Evolutionary conservation across 2,329 filamentous ascomycete genomes (phyloP).

Genomic region (Penicillium sumatraense): DNA sequence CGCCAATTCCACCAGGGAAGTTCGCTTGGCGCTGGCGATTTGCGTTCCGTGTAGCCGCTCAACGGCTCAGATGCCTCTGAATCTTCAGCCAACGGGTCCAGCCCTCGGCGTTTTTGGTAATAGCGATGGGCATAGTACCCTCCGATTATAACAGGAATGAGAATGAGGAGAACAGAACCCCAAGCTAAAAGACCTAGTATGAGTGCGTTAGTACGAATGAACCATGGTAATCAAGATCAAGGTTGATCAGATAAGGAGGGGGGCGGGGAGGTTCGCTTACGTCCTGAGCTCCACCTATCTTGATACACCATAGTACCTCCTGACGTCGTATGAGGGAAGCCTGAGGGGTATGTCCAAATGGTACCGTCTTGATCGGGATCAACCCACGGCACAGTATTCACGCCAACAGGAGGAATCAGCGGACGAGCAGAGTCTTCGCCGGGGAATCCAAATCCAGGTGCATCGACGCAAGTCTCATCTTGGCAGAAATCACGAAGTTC

Average conservation of each 20-base stretch:
- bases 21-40: constrained; percentile 13
- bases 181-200: constrained; percentile 15
- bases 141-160: constrained; percentile 13
- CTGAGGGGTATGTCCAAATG: constrained; percentile 23
- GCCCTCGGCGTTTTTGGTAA: constrained; percentile 13
- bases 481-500: constrained; percentile 38
- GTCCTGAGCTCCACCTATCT: constrained; percentile 4
- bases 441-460: constrained; percentile 33
- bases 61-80: constrained; percentile 23
- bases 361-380: constrained; percentile 31
- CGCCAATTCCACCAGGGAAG: constrained; percentile 39
- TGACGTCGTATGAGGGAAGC: constrained; percentile 13
- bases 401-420: constrained; percentile 34
- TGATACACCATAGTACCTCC: constrained; percentile 3
- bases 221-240: not conserved
- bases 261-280: constrained; percentile 12
- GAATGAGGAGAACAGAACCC: constrained; percentile 8
- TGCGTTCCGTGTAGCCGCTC: constrained; percentile 23
- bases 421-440: constrained; percentile 32
- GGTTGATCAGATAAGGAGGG: not conserved
- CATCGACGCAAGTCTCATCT: constrained; percentile 34
- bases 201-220: constrained; percentile 6
- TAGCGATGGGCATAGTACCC: constrained; percentile 15
- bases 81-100: constrained; percentile 7
- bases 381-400: constrained; percentile 40